Base-by-base conservation (phyloP, 2,329 filamentous ascomycete genomes). In the Beauveria varroae region DNA sequence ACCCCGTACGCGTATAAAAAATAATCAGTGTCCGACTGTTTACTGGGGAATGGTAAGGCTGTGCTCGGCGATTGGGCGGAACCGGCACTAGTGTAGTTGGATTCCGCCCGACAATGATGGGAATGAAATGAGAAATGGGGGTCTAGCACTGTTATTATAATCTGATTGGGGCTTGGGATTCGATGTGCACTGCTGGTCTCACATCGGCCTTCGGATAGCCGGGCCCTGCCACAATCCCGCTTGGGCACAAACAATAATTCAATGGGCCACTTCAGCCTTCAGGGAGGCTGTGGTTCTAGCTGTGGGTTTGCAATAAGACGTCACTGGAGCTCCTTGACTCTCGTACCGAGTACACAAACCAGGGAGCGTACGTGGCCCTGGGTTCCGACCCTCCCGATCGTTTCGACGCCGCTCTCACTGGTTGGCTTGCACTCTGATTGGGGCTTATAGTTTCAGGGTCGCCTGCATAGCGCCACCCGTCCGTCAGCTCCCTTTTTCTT, bases 361-460 rank as follows among this genome's bases (percentile, higher is more conserved):
- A 34, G 30, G 30, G 49, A 18, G 57, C 6, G 43, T 59, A 59
- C 57, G 57, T 46, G 57, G 56, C 47, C 49, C 57, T 47, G 26
- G 18, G 18, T 5, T 40, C 50, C 50, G 57, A 59, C 24, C 24
- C 22, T 58, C 40, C 57, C 57, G 57, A 59, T 59, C 47, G 46
- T 50, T 34, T 26, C 44, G 52, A 44, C 26, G 22, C 24, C 24
- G 44, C 57, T 40, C 22, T 28, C 26, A 22, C 46, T 43, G 54
- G 34, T 16, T 16, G 34, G 6, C 34, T 37, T 37, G 22, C 24
- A 22, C 26, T 20, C 24, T 26, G 41, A 55, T 37, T 54, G 41
- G 14, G 8, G 49, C 37, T 40, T 28, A 9, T 28, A 60, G 57
- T 54, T 60, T 60, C 57, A 60, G 50, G 50, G 57, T 46, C 57